Evolutionary conservation across 768 basidiomycete species (phyloP), one percentile per base, ranked within the genome.

Genomic region (Boletus sensibilis): DNA sequence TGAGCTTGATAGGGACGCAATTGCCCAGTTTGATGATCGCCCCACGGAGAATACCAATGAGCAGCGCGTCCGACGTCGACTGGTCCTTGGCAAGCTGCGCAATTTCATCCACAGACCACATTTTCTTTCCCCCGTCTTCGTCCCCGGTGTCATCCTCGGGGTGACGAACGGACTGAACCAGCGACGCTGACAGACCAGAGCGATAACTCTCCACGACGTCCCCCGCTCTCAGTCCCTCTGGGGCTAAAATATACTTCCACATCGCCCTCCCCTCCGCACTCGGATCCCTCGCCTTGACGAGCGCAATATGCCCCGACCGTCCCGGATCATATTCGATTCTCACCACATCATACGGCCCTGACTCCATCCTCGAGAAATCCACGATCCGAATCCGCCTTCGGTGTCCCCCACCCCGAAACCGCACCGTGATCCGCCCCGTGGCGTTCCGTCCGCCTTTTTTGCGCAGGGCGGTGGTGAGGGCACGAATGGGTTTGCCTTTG

Each of bases 251-350:
- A 69, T 99, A 99, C 66, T 85, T 89, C 86, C 89, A 96, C 64
- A 76, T 80, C 57, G 80, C 76, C 57, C 55, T 71, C 1, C 83
- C 88, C 57, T 80, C 76, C 33, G 82, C 78, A 10, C 68, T 69
- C 4, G 78, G 70, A 61, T 85, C 77, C 48, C 86, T 78, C 67
- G 83, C 87, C 68, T 79, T 80, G 67, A 98, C 68, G 57, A 99
- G 81, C 2, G 97, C 96, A 67, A 99, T 96, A 71, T 99, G 97
- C 8, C 92, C 93, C 35, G 87, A 90, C 42, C 97, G 82, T 5
- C 90, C 90, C 0, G 97, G 97, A 76, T 98, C 97, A 67, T 96
- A 99, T 75, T 98, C 97, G 62, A 99, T 92, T 45, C 97, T 83
- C 4, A 95, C 82, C 43, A 98, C 94, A 62, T 95, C 91, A 66